Conservation (phyloP, 2,329 filamentous ascomycete species). For the Beauveria scarabaeidicola region DNA sequence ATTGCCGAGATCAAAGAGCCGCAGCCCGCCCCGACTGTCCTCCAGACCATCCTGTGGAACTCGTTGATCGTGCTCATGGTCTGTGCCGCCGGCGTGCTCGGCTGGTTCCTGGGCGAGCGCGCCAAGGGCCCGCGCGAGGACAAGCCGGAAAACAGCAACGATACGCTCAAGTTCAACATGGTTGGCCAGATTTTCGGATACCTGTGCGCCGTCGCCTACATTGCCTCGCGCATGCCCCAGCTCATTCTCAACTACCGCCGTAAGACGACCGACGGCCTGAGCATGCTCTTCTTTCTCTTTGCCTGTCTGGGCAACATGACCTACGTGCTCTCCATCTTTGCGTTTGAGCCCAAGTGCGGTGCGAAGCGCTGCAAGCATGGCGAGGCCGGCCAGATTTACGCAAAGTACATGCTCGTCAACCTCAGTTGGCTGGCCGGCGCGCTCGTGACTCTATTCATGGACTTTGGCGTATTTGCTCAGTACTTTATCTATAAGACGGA, state of each 20-base stretch:
- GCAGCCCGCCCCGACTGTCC: constrained; percentile 37
- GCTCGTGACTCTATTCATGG: constrained; percentile 75
- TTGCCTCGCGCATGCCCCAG: constrained; percentile 83
- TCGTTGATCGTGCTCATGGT: constrained; percentile 69
- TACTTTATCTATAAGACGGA: constrained; percentile 71
- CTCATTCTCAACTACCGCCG: constrained; percentile 85
- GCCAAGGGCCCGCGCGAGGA: constrained; percentile 32
- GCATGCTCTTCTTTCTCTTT: constrained; percentile 91
- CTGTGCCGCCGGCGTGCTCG: constrained; percentile 70
- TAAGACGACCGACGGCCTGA: constrained; percentile 88
- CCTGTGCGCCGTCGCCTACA: constrained; percentile 80
- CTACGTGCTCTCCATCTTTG: constrained; percentile 85
- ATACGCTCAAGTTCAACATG: constrained; percentile 57
- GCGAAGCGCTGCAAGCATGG: constrained; percentile 49
- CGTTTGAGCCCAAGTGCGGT: constrained; percentile 69
- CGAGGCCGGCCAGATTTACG: constrained; percentile 62
- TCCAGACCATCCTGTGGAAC: constrained; percentile 64
- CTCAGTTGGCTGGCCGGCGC: constrained; percentile 85
- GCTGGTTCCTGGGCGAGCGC: constrained; percentile 63
- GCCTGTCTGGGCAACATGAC: constrained; percentile 92
- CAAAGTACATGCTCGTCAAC: constrained; percentile 79
- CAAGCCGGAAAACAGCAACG: constrained; percentile 29
- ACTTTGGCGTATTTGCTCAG: constrained; percentile 80
- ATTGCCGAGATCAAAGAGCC: constrained; percentile 40
- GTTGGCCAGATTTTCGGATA: constrained; percentile 91